phyloP scores from a whole-genome alignment of 2,329 filamentous ascomycete genomes.

The Anthostomella pinea region DNA sequence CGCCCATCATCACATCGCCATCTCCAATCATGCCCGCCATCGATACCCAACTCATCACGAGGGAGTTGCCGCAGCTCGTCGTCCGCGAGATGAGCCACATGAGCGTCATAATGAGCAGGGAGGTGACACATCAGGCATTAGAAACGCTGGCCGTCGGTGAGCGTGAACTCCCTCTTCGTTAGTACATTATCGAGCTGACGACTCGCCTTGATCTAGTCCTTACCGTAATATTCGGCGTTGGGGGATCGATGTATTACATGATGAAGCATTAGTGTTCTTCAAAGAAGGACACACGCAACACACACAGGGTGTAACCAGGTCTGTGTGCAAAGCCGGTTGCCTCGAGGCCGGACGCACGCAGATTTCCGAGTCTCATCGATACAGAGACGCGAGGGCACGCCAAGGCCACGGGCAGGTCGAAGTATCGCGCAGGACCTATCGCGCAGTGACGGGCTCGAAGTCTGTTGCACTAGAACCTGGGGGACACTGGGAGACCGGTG shows the following conservation, averaged over 20 bases:
- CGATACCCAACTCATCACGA: slow-evolving; percentile 14
- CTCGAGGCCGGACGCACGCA: no score
- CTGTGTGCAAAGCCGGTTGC: no score
- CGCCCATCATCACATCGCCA: no score
- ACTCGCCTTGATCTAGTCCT: slow-evolving; percentile 6
- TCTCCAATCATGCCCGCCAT: slow-evolving; percentile 21
- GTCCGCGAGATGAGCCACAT: slow-evolving; percentile 17
- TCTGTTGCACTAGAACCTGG: no score
- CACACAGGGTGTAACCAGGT: no score
- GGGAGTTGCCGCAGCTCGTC: slow-evolving; percentile 20
- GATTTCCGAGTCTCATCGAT: no score
- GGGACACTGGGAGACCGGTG: no score
- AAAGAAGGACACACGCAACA: no score
- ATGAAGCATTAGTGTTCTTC: slow-evolving; percentile 17
- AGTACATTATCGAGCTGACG: background rate
- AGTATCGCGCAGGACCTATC: no score
- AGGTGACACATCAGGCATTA: slow-evolving; percentile 20
- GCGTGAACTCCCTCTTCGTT: background rate
- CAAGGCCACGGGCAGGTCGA: no score
- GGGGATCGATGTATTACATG: slow-evolving; percentile 24
- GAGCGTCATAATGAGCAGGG: slow-evolving; percentile 18
- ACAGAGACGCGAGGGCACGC: no score
- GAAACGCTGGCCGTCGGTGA: slow-evolving; percentile 19
- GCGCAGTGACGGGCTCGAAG: no score
- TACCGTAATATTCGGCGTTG: slow-evolving; percentile 21